Base-by-base conservation (phyloP, 2,329 filamentous ascomycete species). In the Xylaria sp. region DNA sequence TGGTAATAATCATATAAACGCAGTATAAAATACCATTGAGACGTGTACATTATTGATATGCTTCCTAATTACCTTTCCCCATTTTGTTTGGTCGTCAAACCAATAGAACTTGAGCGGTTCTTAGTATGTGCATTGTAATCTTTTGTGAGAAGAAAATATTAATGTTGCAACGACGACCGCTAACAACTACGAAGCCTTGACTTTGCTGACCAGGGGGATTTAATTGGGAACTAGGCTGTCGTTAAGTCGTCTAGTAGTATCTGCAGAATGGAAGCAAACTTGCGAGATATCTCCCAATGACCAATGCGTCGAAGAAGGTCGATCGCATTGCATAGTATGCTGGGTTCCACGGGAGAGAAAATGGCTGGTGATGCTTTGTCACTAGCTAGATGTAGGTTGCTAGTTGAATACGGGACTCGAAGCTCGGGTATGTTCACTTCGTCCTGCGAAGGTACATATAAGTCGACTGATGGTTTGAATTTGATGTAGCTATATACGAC, bases 261-360 rank as follows among this genome's bases (percentile, higher is more conserved):
- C 40, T 69, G 63, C 48, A 69, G 21, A 53, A 69, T 69, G 32
- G 63, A 69, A 51, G 67, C 67, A 53, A 69, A 69, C 21, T 67
- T 69, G 63, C 67, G 67, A 16, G 67, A 69, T 50, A 69, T 69
- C 55, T 69, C 67, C 67, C 67, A 69, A 32, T 69, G 67, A 16
- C 67, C 67, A 37, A 69, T 69, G 27, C 67, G 67, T 16, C 67
- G 63, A 16, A 69, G 67, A 23, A 69, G 63, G 25, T 69, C 67
- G 13, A 69, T 69, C 32, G 67, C 67, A 58, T 69, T 69, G 55
- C 67, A 69, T 18, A 69, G 50, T 35, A 69, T 69, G 55, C 67
- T 69, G 16, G 67, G 67, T 29, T 69, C 67, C 4, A 67, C 64
- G 4, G 67, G 60, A 12, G 67, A 60, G 32, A 67, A 67, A 21